Evolutionary conservation across 169 alveolate genomes (phyloP).

Genomic region (Plasmodium vinckei): DNA sequence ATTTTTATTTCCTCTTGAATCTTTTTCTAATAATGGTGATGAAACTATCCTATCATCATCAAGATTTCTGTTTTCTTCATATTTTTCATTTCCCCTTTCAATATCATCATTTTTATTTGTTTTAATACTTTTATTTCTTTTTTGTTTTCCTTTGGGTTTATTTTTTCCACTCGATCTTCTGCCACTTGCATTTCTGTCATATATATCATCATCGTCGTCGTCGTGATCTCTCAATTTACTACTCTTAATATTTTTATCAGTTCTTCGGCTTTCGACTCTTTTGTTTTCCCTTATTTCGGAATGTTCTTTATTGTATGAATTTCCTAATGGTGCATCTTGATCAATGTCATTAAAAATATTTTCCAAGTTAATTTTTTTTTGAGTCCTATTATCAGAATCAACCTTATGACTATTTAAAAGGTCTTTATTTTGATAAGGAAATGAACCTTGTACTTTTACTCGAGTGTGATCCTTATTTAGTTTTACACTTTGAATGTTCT

Average conservation of each 20-base stretch:
- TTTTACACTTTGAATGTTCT: slow-evolving; percentile 15
- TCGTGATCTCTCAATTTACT: too few relatives aligned
- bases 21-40: not conserved
- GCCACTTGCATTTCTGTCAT: not conserved
- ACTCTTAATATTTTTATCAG: too few relatives aligned
- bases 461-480: slow-evolving; percentile 13
- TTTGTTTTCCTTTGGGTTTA: not conserved
- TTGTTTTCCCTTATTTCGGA: not conserved
- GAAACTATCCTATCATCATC: not conserved
- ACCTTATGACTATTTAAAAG: not conserved
- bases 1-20: not conserved
- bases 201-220: not conserved
- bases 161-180: not conserved
- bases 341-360: slow-evolving; percentile 73
- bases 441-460: not conserved
- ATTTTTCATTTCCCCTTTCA: too few relatives aligned
- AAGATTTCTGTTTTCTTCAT: too few relatives aligned
- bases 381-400: slow-evolving; percentile 1
- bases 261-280: not conserved
- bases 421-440: not conserved
- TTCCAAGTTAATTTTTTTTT: slow-evolving; percentile 65
- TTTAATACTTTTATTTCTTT: too few relatives aligned
- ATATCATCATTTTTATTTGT: too few relatives aligned
- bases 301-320: not conserved
- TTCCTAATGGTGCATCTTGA: slow-evolving; percentile 3